Base-by-base conservation (phyloP, 768 basidiomycete species). In the Harrya chromipes region DNA sequence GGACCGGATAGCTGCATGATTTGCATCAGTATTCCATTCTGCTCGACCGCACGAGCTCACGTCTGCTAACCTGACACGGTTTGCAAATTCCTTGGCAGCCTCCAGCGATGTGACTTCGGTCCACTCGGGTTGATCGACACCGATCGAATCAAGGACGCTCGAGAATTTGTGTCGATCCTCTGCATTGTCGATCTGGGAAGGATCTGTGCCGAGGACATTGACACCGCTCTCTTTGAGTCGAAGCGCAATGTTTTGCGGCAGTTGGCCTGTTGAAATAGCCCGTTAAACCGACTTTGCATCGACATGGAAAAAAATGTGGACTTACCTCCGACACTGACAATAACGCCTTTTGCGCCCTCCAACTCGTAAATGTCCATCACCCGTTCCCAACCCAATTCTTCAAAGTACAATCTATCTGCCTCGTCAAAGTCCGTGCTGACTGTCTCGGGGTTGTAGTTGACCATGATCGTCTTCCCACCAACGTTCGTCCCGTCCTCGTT, bases 161-260 rank as follows among this genome's bases (percentile, higher is more conserved):
- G 95, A 99, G 80, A 99, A 99, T 70, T 99, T 99, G 79, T 98
- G 94, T 52, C 97, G 87, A 71, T 99, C 95, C 70, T 99, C 97
- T 19, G 97, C 97, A 35, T 80, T 92, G 71, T 99, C 97, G 58
- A 99, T 99, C 68, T 85, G 88, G 46, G 83, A 80, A 19, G 97
- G 97, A 67, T 95, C 94, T 17, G 97, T 99, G 43, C 97, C 97
- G 14, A 99, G 81, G 26, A 99, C 95, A 34, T 86, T 94, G 59
- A 98, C 88, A 36, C 88, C 90, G 45, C 76, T 84, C 54, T 94
- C 70, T 74, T 97, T 97, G 55, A 99, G 82, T 23, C 94, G 84
- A 43, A 99, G 84, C 24, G 97, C 95, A 57, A 99, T 98, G 72
- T 99, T 99, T 73, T 99, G 95, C 2, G 97, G 97, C 13, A 98